These are phyloP conservation scores for Lentinula raphanica DNA, from an alignment of 768 basidiomycete genomes.

Conservation along the genomic window DNA sequence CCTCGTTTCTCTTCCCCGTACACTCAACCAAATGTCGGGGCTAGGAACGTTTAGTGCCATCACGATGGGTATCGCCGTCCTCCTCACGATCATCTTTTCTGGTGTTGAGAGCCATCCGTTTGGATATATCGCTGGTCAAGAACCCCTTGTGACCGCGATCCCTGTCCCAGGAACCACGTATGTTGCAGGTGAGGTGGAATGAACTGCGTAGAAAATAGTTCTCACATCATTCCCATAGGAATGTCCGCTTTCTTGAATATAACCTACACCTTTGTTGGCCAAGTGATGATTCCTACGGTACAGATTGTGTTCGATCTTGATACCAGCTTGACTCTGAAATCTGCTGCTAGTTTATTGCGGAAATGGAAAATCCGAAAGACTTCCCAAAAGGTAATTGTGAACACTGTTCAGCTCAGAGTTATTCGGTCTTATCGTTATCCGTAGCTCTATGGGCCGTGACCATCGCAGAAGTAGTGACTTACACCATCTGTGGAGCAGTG, in stretches of 20 bases:
- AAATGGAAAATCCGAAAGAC: conserved; percentile 42
- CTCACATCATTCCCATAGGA: conserved; percentile 15
- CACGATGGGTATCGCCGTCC: conserved; percentile 43
- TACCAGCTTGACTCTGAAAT: too few species aligned
- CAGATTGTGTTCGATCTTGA: conserved; percentile 6
- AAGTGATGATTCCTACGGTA: conserved; percentile 38
- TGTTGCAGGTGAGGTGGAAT: conserved; percentile 25
- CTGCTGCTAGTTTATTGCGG: conserved; percentile 34
- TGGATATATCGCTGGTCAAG: conserved; percentile 30
- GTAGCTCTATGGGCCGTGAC: conserved; percentile 39
- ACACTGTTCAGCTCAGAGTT: not conserved
- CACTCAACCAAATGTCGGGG: conserved; percentile 34
- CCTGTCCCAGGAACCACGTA: conserved; percentile 35
- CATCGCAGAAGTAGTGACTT: conserved; percentile 36
- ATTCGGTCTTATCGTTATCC: not conserved
- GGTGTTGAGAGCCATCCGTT: conserved; percentile 37
- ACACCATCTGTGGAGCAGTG: conserved; percentile 37
- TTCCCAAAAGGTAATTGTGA: conserved; percentile 37
- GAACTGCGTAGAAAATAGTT: not conserved
- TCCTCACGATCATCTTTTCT: conserved; percentile 37
- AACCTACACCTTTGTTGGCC: conserved; percentile 39
- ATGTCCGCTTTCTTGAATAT: conserved; percentile 46
- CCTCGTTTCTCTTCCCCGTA: conserved; percentile 38
- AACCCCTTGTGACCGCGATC: conserved; percentile 31
- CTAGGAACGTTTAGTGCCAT: conserved; percentile 35